These are phyloP conservation scores for Talaromyces albobiverticillius DNA, from an alignment of 2,329 filamentous ascomycete species.

Conservation along the genomic window DNA sequence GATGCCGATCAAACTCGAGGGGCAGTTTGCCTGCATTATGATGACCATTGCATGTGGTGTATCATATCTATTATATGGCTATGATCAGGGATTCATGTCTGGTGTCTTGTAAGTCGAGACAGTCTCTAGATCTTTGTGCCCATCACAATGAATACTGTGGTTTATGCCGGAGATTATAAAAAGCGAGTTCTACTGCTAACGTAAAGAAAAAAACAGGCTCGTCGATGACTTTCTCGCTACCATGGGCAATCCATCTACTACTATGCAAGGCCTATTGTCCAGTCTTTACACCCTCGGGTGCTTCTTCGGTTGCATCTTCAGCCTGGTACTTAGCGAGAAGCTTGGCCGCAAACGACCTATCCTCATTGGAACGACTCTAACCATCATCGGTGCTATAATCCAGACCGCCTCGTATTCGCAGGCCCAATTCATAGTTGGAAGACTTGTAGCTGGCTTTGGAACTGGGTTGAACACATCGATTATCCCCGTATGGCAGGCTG, in stretches of 20 bases:
- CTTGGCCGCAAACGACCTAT: conserved; percentile 26
- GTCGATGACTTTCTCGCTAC: conserved; percentile 23
- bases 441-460: conserved; percentile 47
- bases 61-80: conserved; percentile 8
- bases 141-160: too few species aligned
- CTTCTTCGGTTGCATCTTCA: conserved; percentile 23
- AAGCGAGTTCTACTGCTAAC: too few species aligned
- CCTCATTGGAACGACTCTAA: conserved; percentile 18
- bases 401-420: conserved; percentile 26
- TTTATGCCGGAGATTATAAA: too few species aligned
- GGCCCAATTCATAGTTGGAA: conserved; percentile 40
- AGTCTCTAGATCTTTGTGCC: too few species aligned
- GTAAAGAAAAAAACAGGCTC: conserved; percentile 10
- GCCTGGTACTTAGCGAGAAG: conserved; percentile 20
- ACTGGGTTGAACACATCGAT: conserved; percentile 37
- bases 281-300: conserved; percentile 26
- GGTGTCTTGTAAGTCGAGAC: conserved; percentile 20
- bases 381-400: conserved; percentile 26
- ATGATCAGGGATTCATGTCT: conserved; percentile 15
- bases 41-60: conserved; percentile 8
- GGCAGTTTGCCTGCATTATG: conserved; percentile 1
- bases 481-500: conserved; percentile 19
- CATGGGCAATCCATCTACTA: conserved; percentile 12
- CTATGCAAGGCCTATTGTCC: conserved; percentile 8
- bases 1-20: conserved; percentile 3